A percentile compares a stretch with the other conserved stretches of the same genome.
Conservation (phyloP, 2,329 filamentous ascomycete genomes). For the Cercospora sesami region DNA sequence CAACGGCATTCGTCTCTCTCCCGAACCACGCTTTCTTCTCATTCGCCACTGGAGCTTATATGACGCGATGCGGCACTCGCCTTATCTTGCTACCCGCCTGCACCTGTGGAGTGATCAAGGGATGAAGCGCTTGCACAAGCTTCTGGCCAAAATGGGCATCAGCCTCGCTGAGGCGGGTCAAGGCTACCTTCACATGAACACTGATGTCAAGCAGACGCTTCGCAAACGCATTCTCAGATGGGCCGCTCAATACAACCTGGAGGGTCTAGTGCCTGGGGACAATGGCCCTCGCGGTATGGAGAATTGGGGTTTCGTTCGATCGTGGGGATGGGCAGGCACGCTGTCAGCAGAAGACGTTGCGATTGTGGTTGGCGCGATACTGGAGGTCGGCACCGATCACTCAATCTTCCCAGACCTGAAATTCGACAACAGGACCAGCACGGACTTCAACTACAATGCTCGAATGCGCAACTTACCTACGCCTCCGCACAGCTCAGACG, state of each 20-base stretch:
- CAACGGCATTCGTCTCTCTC: constrained; percentile 85
- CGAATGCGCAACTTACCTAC: constrained; percentile 36
- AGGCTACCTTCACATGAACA: constrained; percentile 97
- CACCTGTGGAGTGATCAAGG: constrained; percentile 94
- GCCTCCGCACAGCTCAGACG: constrained; percentile 37
- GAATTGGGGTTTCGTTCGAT: constrained; percentile 94
- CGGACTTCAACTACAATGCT: constrained; percentile 32
- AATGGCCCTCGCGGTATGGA: constrained; percentile 70
- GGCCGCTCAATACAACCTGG: constrained; percentile 87
- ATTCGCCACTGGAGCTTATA: constrained; percentile 97
- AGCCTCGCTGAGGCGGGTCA: constrained; percentile 91
- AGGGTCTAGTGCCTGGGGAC: constrained; percentile 83
- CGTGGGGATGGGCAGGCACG: constrained; percentile 96
- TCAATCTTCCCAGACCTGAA: constrained; percentile 26
- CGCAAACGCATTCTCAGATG: constrained; percentile 86
- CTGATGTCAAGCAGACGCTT: constrained; percentile 86
- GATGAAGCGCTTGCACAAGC: constrained; percentile 83
- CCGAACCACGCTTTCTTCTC: constrained; percentile 88
- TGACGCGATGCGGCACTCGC: constrained; percentile 97
- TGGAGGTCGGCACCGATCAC: constrained; percentile 70
- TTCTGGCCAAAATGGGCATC: constrained; percentile 97
- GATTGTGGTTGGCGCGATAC: constrained; percentile 85
- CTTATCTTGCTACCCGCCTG: constrained; percentile 85
- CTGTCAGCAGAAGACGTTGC: constrained; percentile 90
- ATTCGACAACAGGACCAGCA: constrained; percentile 18